These are phyloP conservation scores for Clavispora phyllophila DNA, from an alignment of 805 yeast genomes.

Conservation along the genomic window DNA sequence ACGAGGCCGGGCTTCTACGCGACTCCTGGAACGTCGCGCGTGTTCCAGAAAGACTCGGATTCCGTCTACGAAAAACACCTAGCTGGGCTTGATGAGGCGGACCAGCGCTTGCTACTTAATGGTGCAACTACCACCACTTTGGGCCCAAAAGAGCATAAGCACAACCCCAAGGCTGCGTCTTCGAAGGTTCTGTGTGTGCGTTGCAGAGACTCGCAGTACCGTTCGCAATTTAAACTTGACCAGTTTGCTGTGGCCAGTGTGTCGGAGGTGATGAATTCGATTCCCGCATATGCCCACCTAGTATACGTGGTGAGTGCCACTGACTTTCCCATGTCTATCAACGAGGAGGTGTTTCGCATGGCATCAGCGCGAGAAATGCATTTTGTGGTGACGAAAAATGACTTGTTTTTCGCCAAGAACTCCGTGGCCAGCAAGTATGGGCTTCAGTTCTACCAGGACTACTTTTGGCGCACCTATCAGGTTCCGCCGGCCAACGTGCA, in stretches of 20 bases:
- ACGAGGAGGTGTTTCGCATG: constrained; percentile 28
- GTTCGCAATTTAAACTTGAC: constrained; percentile 29
- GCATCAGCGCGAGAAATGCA: constrained; percentile 31
- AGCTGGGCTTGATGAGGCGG: constrained; percentile 20
- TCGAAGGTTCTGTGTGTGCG: constrained; percentile 42
- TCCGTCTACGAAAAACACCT: constrained; percentile 17
- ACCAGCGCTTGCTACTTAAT: constrained; percentile 22
- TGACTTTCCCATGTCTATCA: constrained; percentile 67
- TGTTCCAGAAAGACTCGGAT: constrained; percentile 18
- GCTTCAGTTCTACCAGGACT: constrained; percentile 28
- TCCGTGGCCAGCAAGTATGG: constrained; percentile 22
- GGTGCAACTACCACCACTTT: constrained; percentile 4
- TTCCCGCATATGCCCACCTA: constrained; percentile 44
- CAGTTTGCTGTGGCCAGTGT: constrained; percentile 26
- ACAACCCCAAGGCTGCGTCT: background rate
- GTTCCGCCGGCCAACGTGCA: constrained; percentile 39
- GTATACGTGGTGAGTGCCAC: constrained; percentile 60
- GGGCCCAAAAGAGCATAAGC: background rate
- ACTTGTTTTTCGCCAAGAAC: constrained; percentile 35
- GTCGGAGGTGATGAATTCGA: constrained; percentile 16
- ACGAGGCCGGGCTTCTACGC: constrained; percentile 41
- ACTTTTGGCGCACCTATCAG: constrained; percentile 24
- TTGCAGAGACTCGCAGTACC: constrained; percentile 49
- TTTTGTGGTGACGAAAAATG: constrained; percentile 41
- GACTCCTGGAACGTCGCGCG: constrained; percentile 4